Evolutionary conservation across 2,329 filamentous ascomycete species (phyloP).

Genomic region (Lomentospora prolificans): DNA sequence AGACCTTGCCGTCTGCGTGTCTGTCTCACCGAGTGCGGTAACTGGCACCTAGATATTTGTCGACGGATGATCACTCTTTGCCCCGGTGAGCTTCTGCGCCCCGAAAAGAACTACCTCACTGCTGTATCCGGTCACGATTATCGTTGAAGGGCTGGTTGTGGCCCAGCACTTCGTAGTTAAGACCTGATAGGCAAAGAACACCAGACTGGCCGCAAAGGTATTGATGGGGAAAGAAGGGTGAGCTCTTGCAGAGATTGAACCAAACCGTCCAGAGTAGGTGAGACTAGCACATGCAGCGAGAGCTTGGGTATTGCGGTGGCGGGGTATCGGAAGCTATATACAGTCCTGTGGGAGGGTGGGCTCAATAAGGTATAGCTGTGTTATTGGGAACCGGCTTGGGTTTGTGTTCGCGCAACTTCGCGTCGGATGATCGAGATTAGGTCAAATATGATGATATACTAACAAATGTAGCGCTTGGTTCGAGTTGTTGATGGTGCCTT

Average conservation of each 20-base stretch:
- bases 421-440: not conserved
- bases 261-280: not conserved
- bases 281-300: slow-evolving; percentile 6
- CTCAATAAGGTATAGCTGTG: not conserved
- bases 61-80: no score
- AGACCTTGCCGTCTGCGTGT: no score
- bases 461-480: not conserved
- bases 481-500: not conserved
- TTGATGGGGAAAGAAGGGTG: no score
- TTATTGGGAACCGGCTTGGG: not conserved
- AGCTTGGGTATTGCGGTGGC: slow-evolving; percentile 1
- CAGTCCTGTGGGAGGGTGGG: slow-evolving; percentile 2
- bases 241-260: not conserved
- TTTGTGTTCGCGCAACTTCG: not conserved
- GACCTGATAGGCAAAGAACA: no score
- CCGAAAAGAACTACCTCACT: no score
- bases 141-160: no score
- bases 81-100: no score
- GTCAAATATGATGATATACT: not conserved
- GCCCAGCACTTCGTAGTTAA: no score
- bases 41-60: no score
- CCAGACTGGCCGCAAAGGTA: no score
- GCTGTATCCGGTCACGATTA: no score
- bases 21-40: no score
- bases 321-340: slow-evolving; percentile 7